These are phyloP conservation scores for Cinnamomum micranthum DNA, from an alignment of 164 flowering plant genomes.

Conservation along the genomic window DNA sequence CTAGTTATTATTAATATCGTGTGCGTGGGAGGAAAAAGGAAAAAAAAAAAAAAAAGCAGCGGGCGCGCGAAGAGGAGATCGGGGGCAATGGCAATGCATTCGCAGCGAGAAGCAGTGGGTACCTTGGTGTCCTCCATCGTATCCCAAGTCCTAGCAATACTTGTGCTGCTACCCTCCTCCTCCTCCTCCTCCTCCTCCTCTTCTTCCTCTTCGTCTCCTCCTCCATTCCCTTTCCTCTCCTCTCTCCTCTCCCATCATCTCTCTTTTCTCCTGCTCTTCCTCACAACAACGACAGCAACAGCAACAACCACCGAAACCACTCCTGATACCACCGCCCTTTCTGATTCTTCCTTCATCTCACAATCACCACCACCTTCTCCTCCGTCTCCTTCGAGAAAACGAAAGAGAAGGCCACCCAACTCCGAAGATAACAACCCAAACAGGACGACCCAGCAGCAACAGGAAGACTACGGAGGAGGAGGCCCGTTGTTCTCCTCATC, in stretches of 20 bases:
- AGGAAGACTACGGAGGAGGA: neutral
- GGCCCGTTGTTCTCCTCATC: neutral
- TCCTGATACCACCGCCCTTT: conserved; percentile 32
- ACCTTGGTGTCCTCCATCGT: neutral
- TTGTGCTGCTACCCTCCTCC: neutral
- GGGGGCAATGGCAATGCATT: neutral
- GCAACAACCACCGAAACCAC: conserved; percentile 29
- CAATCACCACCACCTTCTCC: neutral
- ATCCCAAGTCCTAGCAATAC: neutral
- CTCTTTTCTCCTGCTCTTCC: conserved; percentile 22
- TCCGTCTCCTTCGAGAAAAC: conserved; percentile 34
- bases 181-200: neutral
- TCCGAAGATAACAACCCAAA: neutral
- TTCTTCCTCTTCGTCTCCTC: neutral
- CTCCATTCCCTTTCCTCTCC: neutral
- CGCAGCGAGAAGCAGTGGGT: neutral
- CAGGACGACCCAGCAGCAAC: neutral
- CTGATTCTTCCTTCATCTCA: neutral
- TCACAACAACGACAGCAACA: conserved; percentile 37
- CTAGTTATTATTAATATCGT: no score
- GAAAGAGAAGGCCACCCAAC: conserved; percentile 29
- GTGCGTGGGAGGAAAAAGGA: no score
- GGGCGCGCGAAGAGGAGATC: neutral
- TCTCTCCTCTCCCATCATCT: neutral
- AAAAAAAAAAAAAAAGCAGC: neutral